Evolutionary conservation across 352 stramenopile genomes (phyloP), one percentile per base, ranked within the genome.

Genomic region (Phytophthora podocarpi): DNA sequence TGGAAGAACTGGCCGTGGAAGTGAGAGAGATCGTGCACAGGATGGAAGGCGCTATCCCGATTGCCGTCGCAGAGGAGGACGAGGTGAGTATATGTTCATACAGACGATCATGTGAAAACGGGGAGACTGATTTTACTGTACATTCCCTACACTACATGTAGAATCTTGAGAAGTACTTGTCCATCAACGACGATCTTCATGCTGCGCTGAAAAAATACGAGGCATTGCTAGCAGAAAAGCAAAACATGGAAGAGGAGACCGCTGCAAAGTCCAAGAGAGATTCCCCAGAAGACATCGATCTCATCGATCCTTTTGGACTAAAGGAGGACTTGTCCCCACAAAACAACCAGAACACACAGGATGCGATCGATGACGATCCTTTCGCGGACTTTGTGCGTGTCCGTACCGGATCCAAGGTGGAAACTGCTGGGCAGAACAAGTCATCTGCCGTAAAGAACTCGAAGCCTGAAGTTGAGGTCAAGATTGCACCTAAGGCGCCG

Each of bases 181-280:
- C 70, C 16, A 64, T 91, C 41, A 93, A 93, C 56, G 82, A 93
- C 58, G 76, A 70, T 18, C 62, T 93, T 9, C 76, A 89, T 49
- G 54, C 65, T 11, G 76, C 80, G 37, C 64, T 90, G n/a, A 74
- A 77, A 24, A 79, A 74, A 20, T 91, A 88, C 54, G 74, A 87
- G n/a, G 45, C 66, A 12, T 39, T 89, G 28, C 16, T 70, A 35
- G 37, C 23, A 40, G 70, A 16, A 67, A 80, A 68, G 20, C 67
- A 80, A 57, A 53, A 61, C 2, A 23, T 3, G 12, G 52, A 62
- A 34, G 40, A 59, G 4, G 59, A 45, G 23, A 47, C 41, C 43
- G 21, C 26, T 46, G 28, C 18, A 20, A 51, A 50, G 27, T 12
- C 48, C 8, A 50, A 58, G 18, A 35, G 32, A 2, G 35, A 37